Percentiles rank a stretch among this genome's conserved stretches.
These are phyloP conservation scores for Wickerhamomyces bovis DNA, from an alignment of 805 yeast genomes.

Conservation along the genomic window DNA sequence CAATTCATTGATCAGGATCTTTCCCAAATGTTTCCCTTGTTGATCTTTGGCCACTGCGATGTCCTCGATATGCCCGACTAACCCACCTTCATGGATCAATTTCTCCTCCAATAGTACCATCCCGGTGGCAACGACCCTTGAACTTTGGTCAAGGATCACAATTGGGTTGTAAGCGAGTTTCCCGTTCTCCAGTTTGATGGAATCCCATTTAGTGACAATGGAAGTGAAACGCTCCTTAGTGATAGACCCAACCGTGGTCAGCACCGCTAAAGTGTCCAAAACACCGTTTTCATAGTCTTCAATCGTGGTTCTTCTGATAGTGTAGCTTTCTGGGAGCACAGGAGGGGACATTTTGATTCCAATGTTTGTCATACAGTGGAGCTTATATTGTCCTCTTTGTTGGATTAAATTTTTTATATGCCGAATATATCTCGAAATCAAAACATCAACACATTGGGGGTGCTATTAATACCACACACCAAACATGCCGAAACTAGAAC, in stretches of 20 bases:
- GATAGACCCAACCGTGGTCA: conserved; percentile 82
- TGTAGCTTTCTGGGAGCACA: conserved; percentile 58
- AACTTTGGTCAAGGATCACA: conserved; percentile 52
- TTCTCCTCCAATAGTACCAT: conserved; percentile 75
- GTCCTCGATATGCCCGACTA: conserved; percentile 93
- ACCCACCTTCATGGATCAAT: conserved; percentile 76
- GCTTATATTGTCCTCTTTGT: neutral
- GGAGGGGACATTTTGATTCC: neutral
- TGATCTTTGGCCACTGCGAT: conserved; percentile 70
- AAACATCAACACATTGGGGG: neutral
- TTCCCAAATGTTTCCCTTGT: conserved; percentile 83
- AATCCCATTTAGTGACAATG: conserved; percentile 54
- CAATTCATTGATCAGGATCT: conserved; percentile 54
- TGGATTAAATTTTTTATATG: no score
- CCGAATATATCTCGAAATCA: no score
- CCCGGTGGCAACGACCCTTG: conserved; percentile 73
- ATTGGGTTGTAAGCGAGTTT: conserved; percentile 52
- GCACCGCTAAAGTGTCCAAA: conserved; percentile 52
- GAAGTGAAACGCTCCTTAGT: conserved; percentile 41
- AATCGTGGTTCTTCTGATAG: conserved; percentile 48
- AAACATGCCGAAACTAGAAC: neutral
- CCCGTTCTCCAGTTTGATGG: conserved; percentile 23
- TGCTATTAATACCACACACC: neutral
- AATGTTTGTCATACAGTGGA: no score
- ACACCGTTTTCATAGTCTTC: conserved; percentile 61